These are phyloP conservation scores for Boletus sp. DNA, from an alignment of 1,284 basidiomycete species.

Conservation along the genomic window DNA sequence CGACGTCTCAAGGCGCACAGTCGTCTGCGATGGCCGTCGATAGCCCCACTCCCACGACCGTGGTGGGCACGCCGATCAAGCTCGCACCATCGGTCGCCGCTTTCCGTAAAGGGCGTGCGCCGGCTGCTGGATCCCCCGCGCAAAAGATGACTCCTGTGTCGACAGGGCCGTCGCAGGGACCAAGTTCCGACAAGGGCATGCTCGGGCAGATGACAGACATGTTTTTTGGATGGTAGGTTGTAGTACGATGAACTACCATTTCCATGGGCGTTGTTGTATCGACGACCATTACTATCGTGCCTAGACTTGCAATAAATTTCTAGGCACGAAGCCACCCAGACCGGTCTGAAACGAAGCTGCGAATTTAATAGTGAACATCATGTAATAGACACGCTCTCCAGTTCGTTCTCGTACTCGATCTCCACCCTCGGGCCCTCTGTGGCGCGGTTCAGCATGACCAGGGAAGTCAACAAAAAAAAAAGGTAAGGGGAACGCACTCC, in stretches of 20 bases:
- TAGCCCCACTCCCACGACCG: constrained; percentile 33
- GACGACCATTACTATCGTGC: too few relatives aligned
- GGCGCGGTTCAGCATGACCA: constrained; percentile 15
- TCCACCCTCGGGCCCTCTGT: constrained; percentile 79
- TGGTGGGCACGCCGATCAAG: constrained; percentile 61
- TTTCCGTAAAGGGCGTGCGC: constrained; percentile 49
- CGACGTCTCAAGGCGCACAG: constrained; percentile 24
- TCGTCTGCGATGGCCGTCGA: constrained; percentile 45
- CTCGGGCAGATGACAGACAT: constrained; percentile 72
- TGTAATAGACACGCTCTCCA: constrained; percentile 65
- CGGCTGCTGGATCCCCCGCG: constrained; percentile 32
- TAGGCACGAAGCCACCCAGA: not conserved
- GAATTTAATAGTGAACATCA: constrained; percentile 53
- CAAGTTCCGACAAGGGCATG: constrained; percentile 51
- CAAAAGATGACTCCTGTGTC: constrained; percentile 25
- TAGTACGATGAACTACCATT: constrained; percentile 28
- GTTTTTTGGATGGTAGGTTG: constrained; percentile 75
- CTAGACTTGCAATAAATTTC: too few relatives aligned
- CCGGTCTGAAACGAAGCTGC: not conserved
- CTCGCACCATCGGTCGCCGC: constrained; percentile 67
- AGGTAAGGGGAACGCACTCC: constrained; percentile 41
- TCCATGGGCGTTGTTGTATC: not conserved
- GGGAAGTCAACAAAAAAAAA: constrained; percentile 5
- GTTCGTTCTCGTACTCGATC: constrained; percentile 92
- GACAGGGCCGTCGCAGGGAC: constrained; percentile 16